These are phyloP conservation scores for Rhodotorula sp. DNA, from an alignment of 1,284 basidiomycete species.

Conservation along the genomic window DNA sequence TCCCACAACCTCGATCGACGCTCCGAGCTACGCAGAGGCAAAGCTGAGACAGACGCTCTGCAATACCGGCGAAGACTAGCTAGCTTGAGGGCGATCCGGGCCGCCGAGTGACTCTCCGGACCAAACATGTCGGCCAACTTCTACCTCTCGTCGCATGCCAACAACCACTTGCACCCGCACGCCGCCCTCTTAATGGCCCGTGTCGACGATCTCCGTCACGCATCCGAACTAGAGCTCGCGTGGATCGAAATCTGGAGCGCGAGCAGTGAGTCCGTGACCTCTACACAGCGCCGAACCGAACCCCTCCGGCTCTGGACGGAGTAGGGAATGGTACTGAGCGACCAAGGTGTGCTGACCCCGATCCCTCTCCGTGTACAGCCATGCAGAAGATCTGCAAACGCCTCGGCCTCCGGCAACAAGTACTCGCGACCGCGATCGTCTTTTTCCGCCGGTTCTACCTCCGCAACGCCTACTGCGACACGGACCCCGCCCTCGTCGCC, in stretches of 20 bases:
- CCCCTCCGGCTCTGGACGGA: too few species aligned
- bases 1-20: too few species aligned
- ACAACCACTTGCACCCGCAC: conserved; percentile 84
- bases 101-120: not conserved
- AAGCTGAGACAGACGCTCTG: too few species aligned
- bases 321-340: too few species aligned
- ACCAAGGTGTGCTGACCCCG: not conserved
- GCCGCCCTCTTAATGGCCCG: conserved; percentile 69
- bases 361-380: conserved; percentile 53
- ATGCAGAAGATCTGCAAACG: conserved; percentile 85
- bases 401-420: conserved; percentile 77
- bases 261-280: conserved; percentile 57
- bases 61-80: too few species aligned
- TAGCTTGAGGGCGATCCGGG: too few species aligned
- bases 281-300: too few species aligned
- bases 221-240: conserved; percentile 69
- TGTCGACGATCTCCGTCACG: conserved; percentile 69
- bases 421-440: conserved; percentile 86
- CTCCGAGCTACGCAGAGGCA: too few species aligned
- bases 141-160: conserved; percentile 56
- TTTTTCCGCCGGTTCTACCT: conserved; percentile 94
- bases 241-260: conserved; percentile 82
- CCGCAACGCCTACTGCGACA: conserved; percentile 89
- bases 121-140: conserved; percentile 52
- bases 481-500: conserved; percentile 87